Conservation (phyloP, 176 grass and related monocot species). For the Oryza glumipatula region DNA sequence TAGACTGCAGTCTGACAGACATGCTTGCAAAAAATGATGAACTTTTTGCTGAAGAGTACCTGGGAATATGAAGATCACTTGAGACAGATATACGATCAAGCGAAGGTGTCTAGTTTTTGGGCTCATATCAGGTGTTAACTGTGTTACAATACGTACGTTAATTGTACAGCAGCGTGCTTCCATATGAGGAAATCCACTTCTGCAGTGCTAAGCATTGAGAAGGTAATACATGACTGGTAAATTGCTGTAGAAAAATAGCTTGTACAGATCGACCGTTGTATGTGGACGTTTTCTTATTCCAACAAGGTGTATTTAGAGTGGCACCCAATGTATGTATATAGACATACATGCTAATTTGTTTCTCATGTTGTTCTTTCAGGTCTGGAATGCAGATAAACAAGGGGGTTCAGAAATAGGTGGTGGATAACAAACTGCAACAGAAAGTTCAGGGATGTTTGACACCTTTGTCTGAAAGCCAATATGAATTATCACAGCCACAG, state of each 20-base stretch:
- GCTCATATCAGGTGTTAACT: not conserved
- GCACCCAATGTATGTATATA: not conserved
- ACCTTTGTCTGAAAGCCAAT: conserved; percentile 2
- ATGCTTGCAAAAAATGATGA: conserved; percentile 85
- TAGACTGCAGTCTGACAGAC: conserved; percentile 76
- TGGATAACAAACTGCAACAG: not conserved
- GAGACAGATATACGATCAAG: conserved; percentile 39
- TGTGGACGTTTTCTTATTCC: not conserved
- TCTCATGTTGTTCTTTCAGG: conserved; percentile 8
- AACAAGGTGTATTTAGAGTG: not conserved
- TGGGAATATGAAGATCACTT: conserved; percentile 52
- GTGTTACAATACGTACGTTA: not conserved
- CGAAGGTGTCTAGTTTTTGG: conserved; percentile 39
- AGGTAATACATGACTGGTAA: conserved; percentile 25
- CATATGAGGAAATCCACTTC: not conserved
- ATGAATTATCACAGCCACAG: not conserved
- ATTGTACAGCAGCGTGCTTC: conserved; percentile 28
- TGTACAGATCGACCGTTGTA: not conserved
- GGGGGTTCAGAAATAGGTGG: not conserved
- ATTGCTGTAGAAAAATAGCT: not conserved
- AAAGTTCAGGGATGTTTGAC: not conserved
- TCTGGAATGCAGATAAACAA: conserved; percentile 12
- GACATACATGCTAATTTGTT: not conserved
- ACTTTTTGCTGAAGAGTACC: conserved; percentile 72
- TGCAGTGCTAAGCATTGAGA: not conserved